Evolutionary conservation across 208 protist species (phyloP).

Genomic region (Phytomonas serpens): DNA sequence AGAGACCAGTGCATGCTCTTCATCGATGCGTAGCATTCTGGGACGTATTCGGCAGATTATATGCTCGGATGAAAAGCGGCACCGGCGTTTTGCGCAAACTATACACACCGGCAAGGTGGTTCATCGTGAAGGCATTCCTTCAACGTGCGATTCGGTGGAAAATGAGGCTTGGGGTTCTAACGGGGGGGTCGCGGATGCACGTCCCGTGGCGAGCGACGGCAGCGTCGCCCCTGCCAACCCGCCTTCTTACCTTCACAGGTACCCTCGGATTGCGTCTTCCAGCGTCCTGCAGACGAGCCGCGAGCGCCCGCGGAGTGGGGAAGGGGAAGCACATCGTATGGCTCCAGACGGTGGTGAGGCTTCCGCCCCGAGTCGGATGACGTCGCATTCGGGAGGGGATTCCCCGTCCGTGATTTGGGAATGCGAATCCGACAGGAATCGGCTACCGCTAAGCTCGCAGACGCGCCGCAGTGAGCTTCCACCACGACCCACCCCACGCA

Average conservation of each 20-base stretch:
- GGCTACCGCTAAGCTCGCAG: not conserved
- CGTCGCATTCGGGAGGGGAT: not conserved
- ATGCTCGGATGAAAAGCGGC: not conserved
- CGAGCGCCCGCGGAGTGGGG: too few species aligned
- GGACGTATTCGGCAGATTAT: constrained; percentile 6
- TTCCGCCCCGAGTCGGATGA: not conserved
- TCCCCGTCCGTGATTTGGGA: not conserved
- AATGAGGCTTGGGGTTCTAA: not conserved
- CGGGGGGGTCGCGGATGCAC: not conserved
- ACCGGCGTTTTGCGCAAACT: not conserved
- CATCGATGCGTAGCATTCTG: constrained; percentile 5
- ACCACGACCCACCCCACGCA: not conserved
- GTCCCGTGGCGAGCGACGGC: too few species aligned
- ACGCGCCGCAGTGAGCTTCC: not conserved
- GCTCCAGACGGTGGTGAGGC: not conserved
- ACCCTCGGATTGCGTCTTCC: too few species aligned
- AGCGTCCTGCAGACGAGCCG: too few species aligned
- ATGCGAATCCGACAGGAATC: not conserved
- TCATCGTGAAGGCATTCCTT: not conserved
- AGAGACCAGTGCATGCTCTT: not conserved
- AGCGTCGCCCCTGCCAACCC: not conserved
- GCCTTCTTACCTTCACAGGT: too few species aligned
- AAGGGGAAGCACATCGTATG: too few species aligned
- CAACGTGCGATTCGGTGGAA: not conserved
- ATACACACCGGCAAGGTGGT: not conserved